Percentiles rank a stretch among this genome's conserved stretches.
Conservation (phyloP, 306 rosid genomes). For the Vigna mungo region DNA sequence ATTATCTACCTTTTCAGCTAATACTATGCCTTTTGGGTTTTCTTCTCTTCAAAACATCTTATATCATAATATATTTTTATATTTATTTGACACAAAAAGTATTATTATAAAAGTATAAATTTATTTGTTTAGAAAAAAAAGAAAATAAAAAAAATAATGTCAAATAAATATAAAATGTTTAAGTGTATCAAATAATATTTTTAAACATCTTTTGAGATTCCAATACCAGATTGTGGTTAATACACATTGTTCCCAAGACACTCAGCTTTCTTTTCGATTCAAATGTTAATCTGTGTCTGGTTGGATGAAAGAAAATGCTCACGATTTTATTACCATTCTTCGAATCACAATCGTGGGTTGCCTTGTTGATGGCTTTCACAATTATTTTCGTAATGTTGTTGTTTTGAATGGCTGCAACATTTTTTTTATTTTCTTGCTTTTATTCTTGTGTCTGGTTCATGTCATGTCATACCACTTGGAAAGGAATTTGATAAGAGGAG, state of each 20-base stretch:
- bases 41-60: conserved; percentile 34
- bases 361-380: not conserved
- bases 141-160: too few relatives aligned
- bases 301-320: conserved; percentile 8
- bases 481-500: not conserved
- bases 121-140: too few relatives aligned
- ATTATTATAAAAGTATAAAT: too few relatives aligned
- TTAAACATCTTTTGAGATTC: conserved; percentile 29
- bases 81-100: too few relatives aligned
- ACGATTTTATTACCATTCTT: conserved; percentile 22
- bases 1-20: conserved; percentile 44
- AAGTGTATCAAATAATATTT: too few relatives aligned
- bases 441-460: conserved; percentile 40
- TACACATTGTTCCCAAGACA: conserved; percentile 37
- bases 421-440: not conserved
- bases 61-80: too few relatives aligned
- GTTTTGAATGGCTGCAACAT: conserved; percentile 43
- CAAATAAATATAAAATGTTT: too few relatives aligned
- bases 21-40: conserved; percentile 33
- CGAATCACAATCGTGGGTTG: not conserved
- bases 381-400: conserved; percentile 37
- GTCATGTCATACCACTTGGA: conserved; percentile 38
- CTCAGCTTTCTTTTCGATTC: conserved; percentile 36
- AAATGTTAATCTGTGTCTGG: conserved; percentile 27
- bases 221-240: conserved; percentile 44